Evolutionary conservation across 768 basidiomycete species (phyloP).

Genomic region (Pleurotus platypus): DNA sequence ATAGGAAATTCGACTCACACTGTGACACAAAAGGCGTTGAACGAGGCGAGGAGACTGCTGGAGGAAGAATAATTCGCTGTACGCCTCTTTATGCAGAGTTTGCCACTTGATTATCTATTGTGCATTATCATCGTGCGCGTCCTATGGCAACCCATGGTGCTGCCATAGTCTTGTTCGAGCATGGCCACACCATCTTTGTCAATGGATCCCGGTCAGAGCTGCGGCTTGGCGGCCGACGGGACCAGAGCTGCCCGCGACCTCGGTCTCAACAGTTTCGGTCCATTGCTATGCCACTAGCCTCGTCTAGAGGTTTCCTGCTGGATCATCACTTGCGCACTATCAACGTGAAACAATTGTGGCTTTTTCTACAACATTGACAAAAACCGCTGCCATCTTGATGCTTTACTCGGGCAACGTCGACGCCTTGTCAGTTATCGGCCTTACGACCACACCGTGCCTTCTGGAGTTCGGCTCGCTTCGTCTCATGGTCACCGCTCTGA

Average conservation of each 20-base stretch:
- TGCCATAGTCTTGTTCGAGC: not conserved
- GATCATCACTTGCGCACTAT: not conserved
- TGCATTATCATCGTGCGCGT: not conserved
- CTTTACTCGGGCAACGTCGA: not conserved
- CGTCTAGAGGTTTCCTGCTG: not conserved
- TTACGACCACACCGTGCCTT: not conserved
- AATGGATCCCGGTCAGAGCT: not conserved
- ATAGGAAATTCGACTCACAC: not conserved
- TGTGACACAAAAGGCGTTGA: not conserved
- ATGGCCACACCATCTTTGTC: not conserved
- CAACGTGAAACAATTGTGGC: not conserved
- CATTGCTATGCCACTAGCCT: slow-evolving; percentile 7
- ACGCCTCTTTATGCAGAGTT: too few relatives aligned
- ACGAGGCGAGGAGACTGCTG: not conserved
- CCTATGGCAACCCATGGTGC: not conserved
- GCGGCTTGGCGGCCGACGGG: not conserved
- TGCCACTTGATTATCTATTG: slow-evolving; percentile 1
- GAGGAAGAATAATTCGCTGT: not conserved
- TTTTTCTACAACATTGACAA: not conserved
- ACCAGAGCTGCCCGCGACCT: not conserved
- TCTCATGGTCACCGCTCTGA: not conserved
- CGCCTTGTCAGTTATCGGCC: slow-evolving; percentile 1
- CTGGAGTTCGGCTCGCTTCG: not conserved
- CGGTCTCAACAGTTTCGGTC: not conserved
- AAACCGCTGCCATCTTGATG: not conserved